These are phyloP conservation scores for Barbarea vulgaris DNA, from an alignment of 345 rosid genomes.

Conservation along the genomic window DNA sequence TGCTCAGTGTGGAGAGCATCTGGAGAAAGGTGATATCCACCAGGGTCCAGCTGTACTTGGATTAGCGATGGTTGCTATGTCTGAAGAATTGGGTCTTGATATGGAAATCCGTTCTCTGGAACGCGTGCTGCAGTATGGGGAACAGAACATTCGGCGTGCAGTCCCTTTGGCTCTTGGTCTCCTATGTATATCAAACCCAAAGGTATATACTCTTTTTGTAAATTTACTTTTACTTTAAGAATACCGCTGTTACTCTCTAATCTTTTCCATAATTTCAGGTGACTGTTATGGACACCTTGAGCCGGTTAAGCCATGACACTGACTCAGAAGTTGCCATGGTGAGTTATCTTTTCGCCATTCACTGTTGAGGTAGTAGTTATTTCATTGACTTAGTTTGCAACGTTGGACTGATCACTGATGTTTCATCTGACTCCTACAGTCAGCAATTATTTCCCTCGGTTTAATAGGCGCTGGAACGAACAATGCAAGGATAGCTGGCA, in stretches of 20 bases:
- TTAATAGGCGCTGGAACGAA: constrained; percentile 97
- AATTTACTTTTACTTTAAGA: not conserved
- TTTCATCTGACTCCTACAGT: constrained; percentile 53
- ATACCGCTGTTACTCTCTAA: constrained; percentile 15
- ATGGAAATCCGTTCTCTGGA: constrained; percentile 95
- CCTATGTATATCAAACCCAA: constrained; percentile 95
- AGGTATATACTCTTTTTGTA: constrained; percentile 48
- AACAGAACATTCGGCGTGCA: constrained; percentile 82
- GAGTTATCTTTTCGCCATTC: constrained; percentile 32
- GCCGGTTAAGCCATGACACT: constrained; percentile 96
- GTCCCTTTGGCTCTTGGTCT: constrained; percentile 99
- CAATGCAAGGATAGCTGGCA: constrained; percentile 92
- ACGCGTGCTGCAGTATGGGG: constrained; percentile 94
- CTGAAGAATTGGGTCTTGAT: constrained; percentile 96
- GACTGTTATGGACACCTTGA: constrained; percentile 92
- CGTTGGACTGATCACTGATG: constrained; percentile 15
- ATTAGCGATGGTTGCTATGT: constrained; percentile 98
- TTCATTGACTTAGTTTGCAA: not conserved
- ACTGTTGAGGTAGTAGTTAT: not conserved
- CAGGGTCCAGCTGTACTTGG: constrained; percentile 99
- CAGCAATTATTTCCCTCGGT: constrained; percentile 88
- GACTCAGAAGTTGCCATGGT: constrained; percentile 99
- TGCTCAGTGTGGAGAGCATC: constrained; percentile 85
- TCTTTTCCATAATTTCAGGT: constrained; percentile 52
- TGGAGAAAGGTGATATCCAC: constrained; percentile 82